Evolutionary conservation across 2,329 filamentous ascomycete genomes (phyloP), one percentile per base, ranked within the genome.

Genomic region (Teratosphaeria nubilosa): DNA sequence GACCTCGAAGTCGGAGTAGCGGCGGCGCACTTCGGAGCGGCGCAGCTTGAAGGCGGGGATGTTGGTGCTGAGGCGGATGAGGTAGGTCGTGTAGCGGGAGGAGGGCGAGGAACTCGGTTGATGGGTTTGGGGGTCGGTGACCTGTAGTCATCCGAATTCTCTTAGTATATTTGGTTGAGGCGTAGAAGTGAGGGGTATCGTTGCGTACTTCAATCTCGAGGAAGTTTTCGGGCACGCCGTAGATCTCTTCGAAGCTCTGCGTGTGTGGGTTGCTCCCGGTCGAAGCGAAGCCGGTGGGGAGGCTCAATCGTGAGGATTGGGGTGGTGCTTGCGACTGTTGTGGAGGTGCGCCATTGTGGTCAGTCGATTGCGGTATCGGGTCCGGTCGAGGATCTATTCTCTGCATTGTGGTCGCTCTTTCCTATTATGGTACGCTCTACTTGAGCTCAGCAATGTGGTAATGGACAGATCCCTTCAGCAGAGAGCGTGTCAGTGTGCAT

Each of bases 11-110:
- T 99, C 94, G 58, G 88, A 94, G 80, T 99, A 99, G 56, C 94
- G 90, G 62, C 94, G 86, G 66, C 91, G 90, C 62, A 99, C 94
- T 66, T 86, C 84, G 64, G 86, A 91, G 72, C 74, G 74, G 64
- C 91, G 90, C 68, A 96, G 85, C 79, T 97, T 97, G 83, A 99
- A 99, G 68, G 94, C 91, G 59, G 94, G 94, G 72, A 99, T 99
- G 78, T 99, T 99, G 76, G 94, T 99, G 69, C 89, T 87, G 79
- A 94, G 96, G 68, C 95, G 83, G 71, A 99, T 96, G 76, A 97
- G 91, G 80, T 97, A 99, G 76, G 95, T 94, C 57, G 94, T 99
- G 80, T 97, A 97, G 66, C 94, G 89, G 11, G 69, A 70, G 22
- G 63, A 67, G 37, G 71, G 70, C 16, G 65, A 69, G 30, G 70